These are phyloP conservation scores for Fusarium mangiferae DNA, from an alignment of 2,329 filamentous ascomycete genomes.

Conservation along the genomic window DNA sequence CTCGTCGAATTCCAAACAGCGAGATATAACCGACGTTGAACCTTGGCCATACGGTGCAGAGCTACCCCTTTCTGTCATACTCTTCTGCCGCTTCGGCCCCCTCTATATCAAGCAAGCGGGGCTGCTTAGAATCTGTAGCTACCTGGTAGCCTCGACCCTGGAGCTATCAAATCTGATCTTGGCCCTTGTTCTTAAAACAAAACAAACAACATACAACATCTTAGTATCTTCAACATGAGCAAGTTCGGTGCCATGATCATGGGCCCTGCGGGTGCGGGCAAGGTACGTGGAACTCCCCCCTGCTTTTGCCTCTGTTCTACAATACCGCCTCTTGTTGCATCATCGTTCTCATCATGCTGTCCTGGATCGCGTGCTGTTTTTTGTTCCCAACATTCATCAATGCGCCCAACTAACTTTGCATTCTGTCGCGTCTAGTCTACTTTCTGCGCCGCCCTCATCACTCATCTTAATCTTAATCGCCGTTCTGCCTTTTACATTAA, in stretches of 20 bases:
- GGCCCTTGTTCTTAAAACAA: constrained; percentile 16
- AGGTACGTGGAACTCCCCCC: constrained; percentile 62
- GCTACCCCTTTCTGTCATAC: background rate
- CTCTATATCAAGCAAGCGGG: constrained; percentile 16
- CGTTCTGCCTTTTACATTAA: constrained; percentile 99
- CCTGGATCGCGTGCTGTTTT: constrained; percentile 35
- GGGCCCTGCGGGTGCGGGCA: constrained; percentile 95
- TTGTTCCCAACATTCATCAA: background rate
- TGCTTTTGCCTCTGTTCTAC: constrained; percentile 11
- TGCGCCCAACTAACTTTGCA: constrained; percentile 21
- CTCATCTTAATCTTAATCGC: constrained; percentile 88
- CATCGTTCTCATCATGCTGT: constrained; percentile 17
- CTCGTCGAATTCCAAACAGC: constrained; percentile 10
- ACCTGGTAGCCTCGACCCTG: constrained; percentile 16
- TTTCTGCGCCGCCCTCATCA: constrained; percentile 93
- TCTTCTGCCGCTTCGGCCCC: background rate
- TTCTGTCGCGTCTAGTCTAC: constrained; percentile 70
- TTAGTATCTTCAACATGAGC: constrained; percentile 69
- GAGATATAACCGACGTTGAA: background rate
- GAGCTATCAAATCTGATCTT: constrained; percentile 20
- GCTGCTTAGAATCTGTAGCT: constrained; percentile 24
- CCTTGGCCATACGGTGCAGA: background rate
- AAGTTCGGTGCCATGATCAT: constrained; percentile 96
- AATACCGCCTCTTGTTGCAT: constrained; percentile 14
- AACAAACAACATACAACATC: constrained; percentile 23